Percentiles rank a stretch among this genome's conserved stretches.
Evolutionary conservation across 2,329 filamentous ascomycete genomes (phyloP).

Genomic region (Microdochium trichocladiopsis): DNA sequence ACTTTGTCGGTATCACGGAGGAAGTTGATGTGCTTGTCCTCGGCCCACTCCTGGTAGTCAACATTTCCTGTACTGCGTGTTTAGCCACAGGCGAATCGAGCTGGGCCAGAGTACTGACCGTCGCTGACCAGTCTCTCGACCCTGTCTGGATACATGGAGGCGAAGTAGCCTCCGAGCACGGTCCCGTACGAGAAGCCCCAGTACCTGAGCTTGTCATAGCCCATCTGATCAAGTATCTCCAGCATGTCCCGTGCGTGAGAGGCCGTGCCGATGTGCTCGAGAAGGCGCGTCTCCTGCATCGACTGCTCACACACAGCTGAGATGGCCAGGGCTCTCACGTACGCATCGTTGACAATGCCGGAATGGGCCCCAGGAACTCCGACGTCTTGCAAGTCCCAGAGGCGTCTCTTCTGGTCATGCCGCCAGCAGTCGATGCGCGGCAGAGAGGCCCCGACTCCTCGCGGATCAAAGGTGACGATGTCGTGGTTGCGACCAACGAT

Average conservation of each 20-base stretch:
- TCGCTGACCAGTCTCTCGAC: constrained; percentile 44
- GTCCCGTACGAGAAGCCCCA: constrained; percentile 52
- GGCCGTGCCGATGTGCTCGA: constrained; percentile 33
- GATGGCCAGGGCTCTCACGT: constrained; percentile 31
- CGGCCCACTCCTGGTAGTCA: constrained; percentile 47
- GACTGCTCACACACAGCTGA: constrained; percentile 33
- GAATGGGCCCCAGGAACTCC: constrained; percentile 38
- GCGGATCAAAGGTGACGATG: constrained; percentile 42
- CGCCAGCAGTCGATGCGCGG: constrained; percentile 46
- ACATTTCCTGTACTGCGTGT: constrained; percentile 29
- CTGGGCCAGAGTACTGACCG: constrained; percentile 21
- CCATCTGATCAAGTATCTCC: constrained; percentile 33
- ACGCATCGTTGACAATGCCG: constrained; percentile 36
- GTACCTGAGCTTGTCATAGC: constrained; percentile 35
- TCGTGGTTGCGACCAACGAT: constrained; percentile 35
- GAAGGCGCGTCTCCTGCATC: constrained; percentile 25
- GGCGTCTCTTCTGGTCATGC: constrained; percentile 27
- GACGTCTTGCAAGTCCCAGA: constrained; percentile 36
- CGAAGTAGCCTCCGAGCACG: constrained; percentile 43
- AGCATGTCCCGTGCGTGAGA: constrained; percentile 40
- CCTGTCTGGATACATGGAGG: constrained; percentile 41
- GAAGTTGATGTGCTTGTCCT: constrained; percentile 36
- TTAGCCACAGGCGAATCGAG: constrained; percentile 1
- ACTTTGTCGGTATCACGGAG: constrained; percentile 47
- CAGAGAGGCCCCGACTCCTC: constrained; percentile 42